Evolutionary conservation across 495 filamentous ascomycete species (phyloP), one percentile per base, ranked within the genome.

Genomic region (Annulohypoxylon bovei): DNA sequence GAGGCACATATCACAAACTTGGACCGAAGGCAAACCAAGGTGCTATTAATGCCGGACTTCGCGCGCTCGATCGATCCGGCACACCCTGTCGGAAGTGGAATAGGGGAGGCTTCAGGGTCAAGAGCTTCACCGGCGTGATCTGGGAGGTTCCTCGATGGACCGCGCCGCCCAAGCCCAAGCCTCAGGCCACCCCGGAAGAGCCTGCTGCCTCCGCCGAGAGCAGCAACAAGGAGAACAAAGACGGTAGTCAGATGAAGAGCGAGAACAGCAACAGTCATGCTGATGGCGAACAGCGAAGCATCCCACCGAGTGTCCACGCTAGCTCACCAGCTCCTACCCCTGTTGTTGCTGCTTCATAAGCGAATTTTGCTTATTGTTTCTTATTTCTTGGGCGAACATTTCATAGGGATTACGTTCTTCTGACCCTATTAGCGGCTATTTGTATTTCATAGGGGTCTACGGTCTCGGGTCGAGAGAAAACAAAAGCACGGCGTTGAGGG

Each of bases 1-100:
- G 78, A 16, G 75, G 75, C 47, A 73, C 76, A 12, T 77, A 85
- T 42, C 92, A 93, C 74, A 96, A 95, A 77, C 91, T 98, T 20
- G 95, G 95, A 9, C 95, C 95, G 54, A 99, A 98, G 81, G 95
- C 95, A 44, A 99, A 98, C 80, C 93, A 95, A 73, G 95, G 95
- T 62, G 95, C 95, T 61, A 99, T 99, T 84, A 99, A 99, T 76
- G 95, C 96, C 53, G 92, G 93, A 58, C 89, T 99, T 32, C 92
- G 95, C 53, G 96, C 95, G 4, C 88, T 99, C 44, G 95, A 99
- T 78, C 90, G 95, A 39, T 90, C 89, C 0, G 93, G 94, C 49
- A 90, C 94, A 65, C 93, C 95, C 1, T 98, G 95, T 76, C 91
- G 96, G 62, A 94, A 90, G 75, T 99, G 95, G 95, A 82, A 88